Percentiles rank a stretch among this genome's conserved stretches.
phyloP scores from a whole-genome alignment of 108 stramenopile species.

The Pseudonitzschia delicatissima region DNA sequence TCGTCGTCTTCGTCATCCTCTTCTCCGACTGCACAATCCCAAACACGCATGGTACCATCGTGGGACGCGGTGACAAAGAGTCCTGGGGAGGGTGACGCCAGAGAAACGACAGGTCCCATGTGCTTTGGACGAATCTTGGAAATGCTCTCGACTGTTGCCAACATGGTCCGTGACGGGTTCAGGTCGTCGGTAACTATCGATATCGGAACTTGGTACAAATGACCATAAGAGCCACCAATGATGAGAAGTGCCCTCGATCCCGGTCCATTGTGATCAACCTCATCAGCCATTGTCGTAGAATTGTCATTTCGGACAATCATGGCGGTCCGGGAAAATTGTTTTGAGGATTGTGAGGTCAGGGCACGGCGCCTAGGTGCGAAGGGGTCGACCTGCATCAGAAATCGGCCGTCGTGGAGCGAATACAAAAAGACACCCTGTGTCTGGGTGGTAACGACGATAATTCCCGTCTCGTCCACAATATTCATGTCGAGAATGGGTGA shows the following conservation, averaged over 20 bases:
- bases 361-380: constrained; percentile 13
- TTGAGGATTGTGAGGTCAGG: not conserved
- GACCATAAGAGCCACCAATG: constrained; percentile 44
- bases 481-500: constrained; percentile 25
- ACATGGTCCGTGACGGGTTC: not conserved
- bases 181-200: not conserved
- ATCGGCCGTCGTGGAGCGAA: constrained; percentile 38
- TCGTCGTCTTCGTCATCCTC: constrained; percentile 2
- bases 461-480: constrained; percentile 37
- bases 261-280: not conserved
- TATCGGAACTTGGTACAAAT: constrained; percentile 22
- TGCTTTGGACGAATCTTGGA: constrained; percentile 41
- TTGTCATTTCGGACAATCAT: constrained; percentile 37
- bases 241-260: not conserved
- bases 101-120: constrained; percentile 39
- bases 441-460: constrained; percentile 48
- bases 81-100: constrained; percentile 51
- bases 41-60: constrained; percentile 67
- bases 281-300: not conserved
- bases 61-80: constrained; percentile 53
- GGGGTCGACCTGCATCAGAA: constrained; percentile 42
- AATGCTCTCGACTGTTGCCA: not conserved
- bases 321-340: constrained; percentile 34
- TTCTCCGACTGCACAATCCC: constrained; percentile 27
- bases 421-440: constrained; percentile 45